Evolutionary conservation across 2,329 filamentous ascomycete genomes (phyloP), one percentile per base, ranked within the genome.

Genomic region (Triangularia setosa): DNA sequence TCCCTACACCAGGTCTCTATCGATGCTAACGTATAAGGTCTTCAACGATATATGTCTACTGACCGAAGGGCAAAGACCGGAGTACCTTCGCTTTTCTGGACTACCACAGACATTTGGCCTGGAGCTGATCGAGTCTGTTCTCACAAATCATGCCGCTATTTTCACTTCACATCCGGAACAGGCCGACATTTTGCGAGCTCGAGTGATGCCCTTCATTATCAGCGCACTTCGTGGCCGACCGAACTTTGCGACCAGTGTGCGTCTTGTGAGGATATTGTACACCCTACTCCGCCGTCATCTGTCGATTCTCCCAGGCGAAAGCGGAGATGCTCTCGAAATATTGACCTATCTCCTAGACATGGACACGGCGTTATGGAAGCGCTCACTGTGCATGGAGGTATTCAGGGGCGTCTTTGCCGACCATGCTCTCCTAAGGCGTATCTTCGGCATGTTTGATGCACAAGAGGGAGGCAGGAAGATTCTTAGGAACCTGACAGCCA

Each of bases 41-140:
- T 91, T 99, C 74, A 90, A 93, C 72, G 95, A 99, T 73, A 83
- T 99, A 7, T 97, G 93, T 70, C 84, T 96, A 57, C 81, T 97
- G 70, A 91, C 93, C 0, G 92, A 97, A 74, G 91, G 91, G 33
- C 90, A 95, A 71, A 88, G 89, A 48, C 88, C 93, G 3, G 87
- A 92, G 68, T 97, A 93, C 72, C 83, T 99, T 44, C 87, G 88
- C 30, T 91, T 95, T 71, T 88, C 90, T 12, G 86, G 87, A 3
- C 82, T 98, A 9, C 88, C 92, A 0, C 88, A 92, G 70, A 90
- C 91, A 0, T 95, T 96, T 70, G 91, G 93, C 5, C 79, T 99
- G 1, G 95, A 99, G 74, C 83, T 98, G 62, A 92, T 99, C 70
- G 93, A 97, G 77, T 94, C 92, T 0, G 88, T 97, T 60, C 80